Evolutionary conservation across 1,139 yeast species (phyloP).

Genomic region (Saccharomyces uvarum): DNA sequence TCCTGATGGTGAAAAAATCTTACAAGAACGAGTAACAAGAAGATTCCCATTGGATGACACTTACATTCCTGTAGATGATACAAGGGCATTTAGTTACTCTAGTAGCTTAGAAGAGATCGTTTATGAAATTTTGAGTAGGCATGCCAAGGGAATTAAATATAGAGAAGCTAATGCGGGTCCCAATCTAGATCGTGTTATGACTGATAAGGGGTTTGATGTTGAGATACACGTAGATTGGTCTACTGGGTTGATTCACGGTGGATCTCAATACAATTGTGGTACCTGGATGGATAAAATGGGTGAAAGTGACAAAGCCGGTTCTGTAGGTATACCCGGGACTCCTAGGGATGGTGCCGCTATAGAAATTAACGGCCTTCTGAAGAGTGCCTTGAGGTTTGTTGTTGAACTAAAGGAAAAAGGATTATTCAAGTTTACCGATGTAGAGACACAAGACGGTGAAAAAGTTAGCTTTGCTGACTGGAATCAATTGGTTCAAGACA

Average conservation of each 20-base stretch:
- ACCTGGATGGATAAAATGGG: conserved; percentile 99
- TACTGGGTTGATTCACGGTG: conserved; percentile 84
- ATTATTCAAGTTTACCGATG: conserved; percentile 49
- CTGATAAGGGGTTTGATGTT: conserved; percentile 84
- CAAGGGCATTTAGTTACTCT: conserved; percentile 66
- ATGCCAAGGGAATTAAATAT: conserved; percentile 79
- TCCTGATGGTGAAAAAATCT: conserved; percentile 61
- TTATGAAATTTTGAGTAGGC: conserved; percentile 74
- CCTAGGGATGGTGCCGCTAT: conserved; percentile 97
- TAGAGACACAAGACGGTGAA: conserved; percentile 50
- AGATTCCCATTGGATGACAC: conserved; percentile 88
- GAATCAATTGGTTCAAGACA: conserved; percentile 59
- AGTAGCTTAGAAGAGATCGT: conserved; percentile 67
- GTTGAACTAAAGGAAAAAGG: conserved; percentile 49
- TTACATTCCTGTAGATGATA: conserved; percentile 60
- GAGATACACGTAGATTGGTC: conserved; percentile 76
- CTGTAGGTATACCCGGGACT: conserved; percentile 89
- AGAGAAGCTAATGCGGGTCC: conserved; percentile 96
- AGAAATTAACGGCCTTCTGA: conserved; percentile 82
- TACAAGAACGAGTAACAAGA: conserved; percentile 66
- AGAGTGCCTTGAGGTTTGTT: conserved; percentile 77
- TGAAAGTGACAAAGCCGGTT: conserved; percentile 75
- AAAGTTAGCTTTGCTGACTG: conserved; percentile 52
- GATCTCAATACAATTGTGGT: conserved; percentile 88
- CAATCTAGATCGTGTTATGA: conserved; percentile 83